A percentile compares a stretch with the other conserved stretches of the same genome.
Conservation (phyloP, 345 rosid genomes). For the Salix dunnii region DNA sequence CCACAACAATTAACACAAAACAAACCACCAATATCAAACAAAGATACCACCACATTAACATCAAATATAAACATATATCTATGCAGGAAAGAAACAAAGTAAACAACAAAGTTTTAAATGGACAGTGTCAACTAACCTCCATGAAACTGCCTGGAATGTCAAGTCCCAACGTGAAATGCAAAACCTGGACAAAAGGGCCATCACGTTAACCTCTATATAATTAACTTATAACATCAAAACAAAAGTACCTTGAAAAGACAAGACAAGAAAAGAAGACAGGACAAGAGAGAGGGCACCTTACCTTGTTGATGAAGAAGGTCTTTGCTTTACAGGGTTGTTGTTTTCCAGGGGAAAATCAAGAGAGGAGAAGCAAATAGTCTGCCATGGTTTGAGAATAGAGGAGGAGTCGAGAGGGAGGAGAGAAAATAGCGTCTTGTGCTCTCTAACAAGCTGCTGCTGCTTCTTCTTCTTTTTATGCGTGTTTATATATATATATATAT, state of each 20-base stretch:
- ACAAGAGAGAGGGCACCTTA: conserved; percentile 1
- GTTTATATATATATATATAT: too few relatives aligned
- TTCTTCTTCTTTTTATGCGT: not conserved
- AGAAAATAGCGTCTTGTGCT: not conserved
- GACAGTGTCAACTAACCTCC: conserved; percentile 24
- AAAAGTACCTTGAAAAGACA: conserved; percentile 6
- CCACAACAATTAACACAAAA: conserved; percentile 7
- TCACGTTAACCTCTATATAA: conserved; percentile 23
- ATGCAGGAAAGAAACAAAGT: conserved; percentile 15
- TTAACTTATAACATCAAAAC: not conserved
- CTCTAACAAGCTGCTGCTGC: not conserved
- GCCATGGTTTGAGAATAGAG: not conserved
- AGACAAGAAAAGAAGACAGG: not conserved
- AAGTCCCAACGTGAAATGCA: conserved; percentile 34
- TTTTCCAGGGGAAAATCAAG: not conserved
- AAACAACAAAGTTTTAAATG: not conserved
- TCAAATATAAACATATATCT: not conserved
- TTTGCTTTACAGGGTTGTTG: not conserved
- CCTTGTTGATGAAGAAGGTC: conserved; percentile 16
- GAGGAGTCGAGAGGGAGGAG: not conserved
- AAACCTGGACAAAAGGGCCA: conserved; percentile 36
- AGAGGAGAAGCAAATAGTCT: not conserved
- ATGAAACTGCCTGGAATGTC: conserved; percentile 28
- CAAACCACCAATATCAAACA: conserved; percentile 16
- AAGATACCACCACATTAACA: conserved; percentile 25